These are phyloP conservation scores for Ogataea degrootiae DNA, from an alignment of 805 yeast genomes.

Conservation along the genomic window DNA sequence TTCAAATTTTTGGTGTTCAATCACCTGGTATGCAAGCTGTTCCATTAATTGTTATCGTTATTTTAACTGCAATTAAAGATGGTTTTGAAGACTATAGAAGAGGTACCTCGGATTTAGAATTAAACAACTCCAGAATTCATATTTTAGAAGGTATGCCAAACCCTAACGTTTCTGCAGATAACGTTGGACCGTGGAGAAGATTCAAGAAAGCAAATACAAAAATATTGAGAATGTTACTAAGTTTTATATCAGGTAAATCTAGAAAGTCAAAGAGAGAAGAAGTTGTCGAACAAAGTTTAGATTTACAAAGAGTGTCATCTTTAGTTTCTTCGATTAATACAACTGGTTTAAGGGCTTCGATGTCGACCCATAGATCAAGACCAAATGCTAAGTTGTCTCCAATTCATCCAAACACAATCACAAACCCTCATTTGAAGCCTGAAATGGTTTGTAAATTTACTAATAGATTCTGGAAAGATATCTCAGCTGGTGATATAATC, in stretches of 20 bases:
- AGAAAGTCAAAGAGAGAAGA: constrained; percentile 1
- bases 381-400: constrained; percentile 15
- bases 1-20: constrained; percentile 68
- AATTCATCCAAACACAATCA: constrained; percentile 26
- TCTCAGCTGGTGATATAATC: constrained; percentile 68
- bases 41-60: constrained; percentile 75
- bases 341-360: constrained; percentile 7
- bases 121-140: constrained; percentile 63
- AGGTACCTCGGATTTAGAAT: constrained; percentile 56
- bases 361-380: constrained; percentile 13
- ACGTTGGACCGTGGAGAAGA: constrained; percentile 59
- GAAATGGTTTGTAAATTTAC: constrained; percentile 29
- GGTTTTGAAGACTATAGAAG: constrained; percentile 75
- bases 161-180: constrained; percentile 50
- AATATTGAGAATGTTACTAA: constrained; percentile 10
- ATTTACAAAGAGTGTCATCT: constrained; percentile 11
- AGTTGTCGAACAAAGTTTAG: background rate
- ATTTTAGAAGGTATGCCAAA: constrained; percentile 49
- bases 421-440: constrained; percentile 29
- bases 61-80: constrained; percentile 69
- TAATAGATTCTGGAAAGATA: constrained; percentile 54
- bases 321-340: constrained; percentile 10
- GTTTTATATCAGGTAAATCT: constrained; percentile 8
- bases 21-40: constrained; percentile 73
- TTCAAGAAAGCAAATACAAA: constrained; percentile 55